Conservation (phyloP, 768 basidiomycete genomes). For the Sporobolomyces phaffii region DNA sequence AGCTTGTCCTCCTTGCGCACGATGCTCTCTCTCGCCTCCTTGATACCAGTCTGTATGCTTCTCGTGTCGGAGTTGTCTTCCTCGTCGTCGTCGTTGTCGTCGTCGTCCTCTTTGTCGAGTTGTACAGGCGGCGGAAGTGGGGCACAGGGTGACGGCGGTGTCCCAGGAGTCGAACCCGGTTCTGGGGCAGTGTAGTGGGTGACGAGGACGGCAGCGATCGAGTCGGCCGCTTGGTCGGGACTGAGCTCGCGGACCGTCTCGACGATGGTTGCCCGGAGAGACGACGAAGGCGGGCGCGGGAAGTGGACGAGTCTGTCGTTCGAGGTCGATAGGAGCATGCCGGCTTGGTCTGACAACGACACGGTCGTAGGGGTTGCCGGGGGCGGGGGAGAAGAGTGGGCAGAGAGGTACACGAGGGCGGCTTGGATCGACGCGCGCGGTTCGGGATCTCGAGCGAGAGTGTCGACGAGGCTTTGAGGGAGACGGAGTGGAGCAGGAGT, state of each 20-base stretch:
- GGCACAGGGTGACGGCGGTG: no score
- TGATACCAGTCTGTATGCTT: conserved; percentile 12
- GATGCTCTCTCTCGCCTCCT: conserved; percentile 26
- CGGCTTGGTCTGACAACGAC: neutral
- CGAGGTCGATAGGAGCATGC: conserved; percentile 5
- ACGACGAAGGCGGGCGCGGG: neutral
- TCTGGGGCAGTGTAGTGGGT: no score
- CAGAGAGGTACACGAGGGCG: neutral
- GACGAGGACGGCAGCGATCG: no score
- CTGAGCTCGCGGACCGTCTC: no score
- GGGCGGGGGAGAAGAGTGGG: neutral
- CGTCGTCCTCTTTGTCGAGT: neutral
- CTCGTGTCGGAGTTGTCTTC: conserved; percentile 17
- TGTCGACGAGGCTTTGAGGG: neutral
- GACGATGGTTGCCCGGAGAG: no score
- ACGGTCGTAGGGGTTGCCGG: neutral
- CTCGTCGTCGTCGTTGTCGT: conserved; percentile 1
- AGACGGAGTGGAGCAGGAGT: neutral
- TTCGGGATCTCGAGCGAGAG: neutral
- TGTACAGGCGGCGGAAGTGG: no score
- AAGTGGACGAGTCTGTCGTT: no score
- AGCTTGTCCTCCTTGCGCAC: conserved; percentile 26
- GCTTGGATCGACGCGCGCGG: neutral
- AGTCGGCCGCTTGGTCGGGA: no score
- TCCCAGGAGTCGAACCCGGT: no score